Base-by-base conservation (phyloP, 2,329 filamentous ascomycete genomes). In the Sporothrix phasma region DNA sequence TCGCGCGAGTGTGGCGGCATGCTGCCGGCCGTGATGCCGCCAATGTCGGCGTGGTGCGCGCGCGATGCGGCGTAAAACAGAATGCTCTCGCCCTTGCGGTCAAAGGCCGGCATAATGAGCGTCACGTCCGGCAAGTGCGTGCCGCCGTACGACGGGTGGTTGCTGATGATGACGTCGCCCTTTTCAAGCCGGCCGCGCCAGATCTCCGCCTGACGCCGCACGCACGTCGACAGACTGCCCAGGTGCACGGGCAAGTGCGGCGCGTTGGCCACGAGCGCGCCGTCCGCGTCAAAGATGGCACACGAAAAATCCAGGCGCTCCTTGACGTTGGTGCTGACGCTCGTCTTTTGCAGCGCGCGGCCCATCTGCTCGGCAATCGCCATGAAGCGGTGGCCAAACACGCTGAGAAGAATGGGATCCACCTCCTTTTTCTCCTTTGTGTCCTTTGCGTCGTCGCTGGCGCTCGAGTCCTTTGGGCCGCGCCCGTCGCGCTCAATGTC, bases 51-150 rank as follows among this genome's bases (percentile, higher is more conserved):
- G 70, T 93, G 89, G 72, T 94, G 89, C 0, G 89, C 89, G 43
- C 89, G 82, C 4, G 88, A 90, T 0, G 89, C 89, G 1, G 90
- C 89, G 67, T 92, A 93, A 74, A 93, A 93, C 63, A 92, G 81
- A 65, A 93, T 92, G 17, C 87, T 83, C 64, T 88, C 83, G 2
- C 86, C 86, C 43, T 73, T 72, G 17, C 74, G 73, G 67, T 85
- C 85, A 73, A 93, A 93, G 0, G 89, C 88, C 0, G 89, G 89
- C 39, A 89, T 92, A 64, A 91, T 82, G 29, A 92, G 86, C 0
- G 89, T 94, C 64, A 94, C 90, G 71, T 94, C 89, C 1, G 89
- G 90, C 29, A 94, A 76, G 77, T 94, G 90, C 0, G 90, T 95
- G 46, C 90, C 90, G 39, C 90, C 90, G 70, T 87, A 92, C 72